Percentiles rank a stretch among this genome's conserved stretches.
phyloP scores from a whole-genome alignment of 306 rosid species.

The Gillenia trifoliata region DNA sequence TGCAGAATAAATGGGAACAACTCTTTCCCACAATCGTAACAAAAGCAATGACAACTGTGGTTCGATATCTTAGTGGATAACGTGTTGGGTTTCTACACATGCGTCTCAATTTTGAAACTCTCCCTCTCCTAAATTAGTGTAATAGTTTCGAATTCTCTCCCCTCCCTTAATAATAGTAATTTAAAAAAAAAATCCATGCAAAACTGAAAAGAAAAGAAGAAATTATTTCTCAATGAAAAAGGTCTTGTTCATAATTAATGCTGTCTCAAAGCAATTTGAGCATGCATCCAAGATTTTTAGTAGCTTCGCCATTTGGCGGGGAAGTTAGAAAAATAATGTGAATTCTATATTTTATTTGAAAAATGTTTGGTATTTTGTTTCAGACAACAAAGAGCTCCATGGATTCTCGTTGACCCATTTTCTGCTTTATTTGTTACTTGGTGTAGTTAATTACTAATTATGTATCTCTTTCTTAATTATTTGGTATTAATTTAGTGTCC shows the following conservation, averaged over 20 bases:
- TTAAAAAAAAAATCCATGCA: no score
- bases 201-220: no score
- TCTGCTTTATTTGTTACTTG: background rate
- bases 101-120: no score
- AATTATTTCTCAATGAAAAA: no score
- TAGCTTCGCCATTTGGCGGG: background rate
- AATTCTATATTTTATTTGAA: background rate
- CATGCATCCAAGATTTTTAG: background rate
- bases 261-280: background rate
- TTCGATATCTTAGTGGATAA: no score
- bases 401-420: background rate
- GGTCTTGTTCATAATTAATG: background rate
- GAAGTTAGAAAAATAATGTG: background rate
- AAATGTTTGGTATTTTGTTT: background rate
- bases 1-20: constrained; percentile 57
- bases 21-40: constrained; percentile 58
- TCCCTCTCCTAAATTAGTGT: no score
- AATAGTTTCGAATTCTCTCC: no score
- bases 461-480: background rate
- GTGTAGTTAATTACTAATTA: background rate
- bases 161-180: no score
- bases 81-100: no score
- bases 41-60: constrained; percentile 35
- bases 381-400: background rate
- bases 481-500: background rate